Evolutionary conservation across 177 flowering plant species (phyloP).

Genomic region (Vitis hybrid): DNA sequence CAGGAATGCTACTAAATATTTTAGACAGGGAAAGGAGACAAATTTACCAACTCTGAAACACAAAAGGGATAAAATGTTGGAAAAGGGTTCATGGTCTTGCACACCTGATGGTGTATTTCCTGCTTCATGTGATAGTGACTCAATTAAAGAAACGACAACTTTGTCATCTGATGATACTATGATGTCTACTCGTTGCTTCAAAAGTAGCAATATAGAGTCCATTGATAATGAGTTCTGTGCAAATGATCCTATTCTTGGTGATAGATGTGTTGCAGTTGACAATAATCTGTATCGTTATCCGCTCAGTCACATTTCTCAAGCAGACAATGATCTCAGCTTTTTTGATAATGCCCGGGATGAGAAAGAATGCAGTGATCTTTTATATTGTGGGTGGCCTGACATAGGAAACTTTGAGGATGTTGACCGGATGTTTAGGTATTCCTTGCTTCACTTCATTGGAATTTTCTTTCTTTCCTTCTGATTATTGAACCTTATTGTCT

Average conservation of each 20-base stretch:
- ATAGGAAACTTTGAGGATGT: conserved; percentile 85
- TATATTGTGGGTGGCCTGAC: conserved; percentile 72
- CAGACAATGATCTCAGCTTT: conserved; percentile 49
- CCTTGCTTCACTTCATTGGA: neutral
- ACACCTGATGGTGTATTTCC: conserved; percentile 38
- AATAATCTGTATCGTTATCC: conserved; percentile 37
- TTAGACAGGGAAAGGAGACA: conserved; percentile 24
- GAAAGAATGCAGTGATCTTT: conserved; percentile 48
- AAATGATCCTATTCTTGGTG: conserved; percentile 36
- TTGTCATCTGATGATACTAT: conserved; percentile 38
- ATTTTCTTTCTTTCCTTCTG: neutral
- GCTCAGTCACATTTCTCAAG: conserved; percentile 42
- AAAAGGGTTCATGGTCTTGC: conserved; percentile 46
- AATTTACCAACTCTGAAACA: conserved; percentile 17
- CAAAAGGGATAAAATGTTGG: conserved; percentile 41
- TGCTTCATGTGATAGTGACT: conserved; percentile 36
- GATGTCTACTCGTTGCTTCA: conserved; percentile 32
- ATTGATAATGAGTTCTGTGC: conserved; percentile 32
- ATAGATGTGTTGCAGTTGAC: conserved; percentile 30
- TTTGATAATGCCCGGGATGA: conserved; percentile 42
- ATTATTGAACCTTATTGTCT: neutral
- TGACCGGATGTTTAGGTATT: conserved; percentile 81
- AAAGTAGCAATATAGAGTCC: conserved; percentile 27
- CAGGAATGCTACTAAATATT: conserved; percentile 18
- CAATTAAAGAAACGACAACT: conserved; percentile 25